Conservation (phyloP, 1,284 basidiomycete species). For the Sphaerobolus stellatus region DNA sequence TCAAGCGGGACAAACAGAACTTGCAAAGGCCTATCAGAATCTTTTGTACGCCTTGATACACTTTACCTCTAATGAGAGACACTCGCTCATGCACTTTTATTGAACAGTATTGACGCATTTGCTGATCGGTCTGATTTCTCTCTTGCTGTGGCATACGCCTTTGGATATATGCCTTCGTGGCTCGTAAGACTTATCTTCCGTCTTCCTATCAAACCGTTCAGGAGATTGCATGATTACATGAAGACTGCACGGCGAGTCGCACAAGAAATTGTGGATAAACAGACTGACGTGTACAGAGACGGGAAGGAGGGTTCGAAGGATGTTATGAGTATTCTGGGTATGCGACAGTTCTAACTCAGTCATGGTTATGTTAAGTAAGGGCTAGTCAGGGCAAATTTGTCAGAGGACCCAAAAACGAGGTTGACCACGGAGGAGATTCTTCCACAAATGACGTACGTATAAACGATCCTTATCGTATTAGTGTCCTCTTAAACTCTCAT, state of each 20-base stretch:
- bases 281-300: background rate
- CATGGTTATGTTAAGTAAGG: background rate
- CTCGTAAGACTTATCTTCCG: background rate
- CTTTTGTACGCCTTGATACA: background rate
- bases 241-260: background rate
- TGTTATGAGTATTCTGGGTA: slow-evolving; percentile 4
- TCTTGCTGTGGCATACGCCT: background rate
- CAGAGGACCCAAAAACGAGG: slow-evolving; percentile 1
- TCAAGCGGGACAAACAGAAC: slow-evolving; percentile 15
- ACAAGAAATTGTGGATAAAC: slow-evolving; percentile 1
- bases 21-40: slow-evolving; percentile 16
- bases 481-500: no score
- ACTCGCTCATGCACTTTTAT: background rate
- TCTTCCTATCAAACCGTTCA: background rate
- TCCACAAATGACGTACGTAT: slow-evolving; percentile 2
- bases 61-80: no score
- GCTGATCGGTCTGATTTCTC: background rate
- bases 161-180: background rate
- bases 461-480: no score
- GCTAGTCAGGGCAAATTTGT: slow-evolving; percentile 3
- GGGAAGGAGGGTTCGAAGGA: slow-evolving; percentile 3
- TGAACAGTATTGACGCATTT: background rate
- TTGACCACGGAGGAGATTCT: slow-evolving; percentile 6
- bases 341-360: background rate
- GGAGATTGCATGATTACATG: background rate